Conservation (phyloP, 352 stramenopile genomes). For the Elongisporangium prolatum region DNA sequence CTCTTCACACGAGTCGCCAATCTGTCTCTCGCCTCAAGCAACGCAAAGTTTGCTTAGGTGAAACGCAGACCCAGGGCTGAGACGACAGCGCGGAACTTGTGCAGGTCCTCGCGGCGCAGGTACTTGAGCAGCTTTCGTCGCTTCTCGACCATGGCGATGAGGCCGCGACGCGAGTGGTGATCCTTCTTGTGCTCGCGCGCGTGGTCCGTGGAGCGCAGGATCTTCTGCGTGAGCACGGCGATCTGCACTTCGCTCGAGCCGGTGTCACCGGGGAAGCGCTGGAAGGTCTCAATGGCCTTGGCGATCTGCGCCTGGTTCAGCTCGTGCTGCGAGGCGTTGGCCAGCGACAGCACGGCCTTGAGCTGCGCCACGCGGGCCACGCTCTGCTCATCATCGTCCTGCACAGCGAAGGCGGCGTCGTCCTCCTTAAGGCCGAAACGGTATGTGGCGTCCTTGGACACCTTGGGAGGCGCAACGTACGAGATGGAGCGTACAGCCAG, state of each 20-base stretch:
- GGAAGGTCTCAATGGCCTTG: conserved; percentile 78
- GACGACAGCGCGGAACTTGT: conserved; percentile 78
- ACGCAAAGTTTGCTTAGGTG: conserved; percentile 26
- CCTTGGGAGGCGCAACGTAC: conserved; percentile 61
- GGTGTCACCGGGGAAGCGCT: conserved; percentile 83
- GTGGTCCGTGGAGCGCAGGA: conserved; percentile 71
- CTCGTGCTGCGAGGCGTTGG: conserved; percentile 77
- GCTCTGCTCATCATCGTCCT: conserved; percentile 25
- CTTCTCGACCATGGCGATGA: conserved; percentile 85
- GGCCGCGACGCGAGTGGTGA: conserved; percentile 79
- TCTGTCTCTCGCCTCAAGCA: not conserved
- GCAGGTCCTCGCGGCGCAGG: conserved; percentile 73
- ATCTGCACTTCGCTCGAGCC: conserved; percentile 85
- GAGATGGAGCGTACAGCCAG: conserved; percentile 25
- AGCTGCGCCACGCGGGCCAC: conserved; percentile 36
- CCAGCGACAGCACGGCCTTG: conserved; percentile 64
- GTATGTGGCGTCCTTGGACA: conserved; percentile 47
- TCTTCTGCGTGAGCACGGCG: conserved; percentile 84
- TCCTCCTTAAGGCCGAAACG: conserved; percentile 63
- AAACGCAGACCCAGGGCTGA: conserved; percentile 73
- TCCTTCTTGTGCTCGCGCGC: conserved; percentile 82
- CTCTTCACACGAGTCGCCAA: not conserved
- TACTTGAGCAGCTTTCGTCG: conserved; percentile 86
- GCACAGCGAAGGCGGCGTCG: conserved; percentile 32
- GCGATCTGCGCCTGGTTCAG: conserved; percentile 81